Percentiles rank a stretch among this genome's conserved stretches.
Conservation (phyloP, 2,329 filamentous ascomycete species). For the Fusarium avenaceum region DNA sequence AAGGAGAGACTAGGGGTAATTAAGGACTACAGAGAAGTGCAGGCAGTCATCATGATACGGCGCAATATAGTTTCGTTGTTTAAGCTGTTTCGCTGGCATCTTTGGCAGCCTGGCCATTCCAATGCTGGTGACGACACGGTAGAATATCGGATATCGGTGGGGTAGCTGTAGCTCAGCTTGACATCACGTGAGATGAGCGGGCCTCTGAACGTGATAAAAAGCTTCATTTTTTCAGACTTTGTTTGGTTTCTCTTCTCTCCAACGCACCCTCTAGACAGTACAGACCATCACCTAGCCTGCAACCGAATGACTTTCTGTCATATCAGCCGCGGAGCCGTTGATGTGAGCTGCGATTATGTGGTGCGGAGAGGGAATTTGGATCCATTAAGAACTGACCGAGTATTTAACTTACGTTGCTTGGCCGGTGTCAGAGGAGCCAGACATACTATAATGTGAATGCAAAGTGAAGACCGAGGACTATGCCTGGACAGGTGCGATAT, state of each 20-base stretch:
- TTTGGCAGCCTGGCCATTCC: slow-evolving; percentile 44
- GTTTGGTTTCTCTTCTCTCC: slow-evolving; percentile 54
- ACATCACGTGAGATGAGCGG: slow-evolving; percentile 35
- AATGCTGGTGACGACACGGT: slow-evolving; percentile 38
- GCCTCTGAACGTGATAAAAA: slow-evolving; percentile 24
- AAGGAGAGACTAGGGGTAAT: slow-evolving; percentile 29
- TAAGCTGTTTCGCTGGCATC: slow-evolving; percentile 48
- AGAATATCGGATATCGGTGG: slow-evolving; percentile 47
- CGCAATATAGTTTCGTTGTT: slow-evolving; percentile 28
- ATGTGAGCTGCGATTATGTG: slow-evolving; percentile 72
- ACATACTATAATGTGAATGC: slow-evolving; percentile 48
- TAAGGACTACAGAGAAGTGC: slow-evolving; percentile 41
- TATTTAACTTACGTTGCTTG: slow-evolving; percentile 56
- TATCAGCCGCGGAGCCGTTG: slow-evolving; percentile 70
- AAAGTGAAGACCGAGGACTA: slow-evolving; percentile 9
- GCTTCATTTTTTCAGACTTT: slow-evolving; percentile 9
- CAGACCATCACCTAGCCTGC: slow-evolving; percentile 76
- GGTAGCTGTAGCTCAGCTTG: slow-evolving; percentile 33
- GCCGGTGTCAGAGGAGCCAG: slow-evolving; percentile 60
- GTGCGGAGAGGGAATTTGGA: slow-evolving; percentile 66
- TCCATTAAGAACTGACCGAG: slow-evolving; percentile 72
- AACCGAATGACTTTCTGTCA: slow-evolving; percentile 78
- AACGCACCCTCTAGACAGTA: slow-evolving; percentile 91
- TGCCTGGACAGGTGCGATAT: background rate
- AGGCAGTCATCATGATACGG: slow-evolving; percentile 47